Conservation (phyloP, 1,284 basidiomycete genomes). For the Coniophora puteana region DNA sequence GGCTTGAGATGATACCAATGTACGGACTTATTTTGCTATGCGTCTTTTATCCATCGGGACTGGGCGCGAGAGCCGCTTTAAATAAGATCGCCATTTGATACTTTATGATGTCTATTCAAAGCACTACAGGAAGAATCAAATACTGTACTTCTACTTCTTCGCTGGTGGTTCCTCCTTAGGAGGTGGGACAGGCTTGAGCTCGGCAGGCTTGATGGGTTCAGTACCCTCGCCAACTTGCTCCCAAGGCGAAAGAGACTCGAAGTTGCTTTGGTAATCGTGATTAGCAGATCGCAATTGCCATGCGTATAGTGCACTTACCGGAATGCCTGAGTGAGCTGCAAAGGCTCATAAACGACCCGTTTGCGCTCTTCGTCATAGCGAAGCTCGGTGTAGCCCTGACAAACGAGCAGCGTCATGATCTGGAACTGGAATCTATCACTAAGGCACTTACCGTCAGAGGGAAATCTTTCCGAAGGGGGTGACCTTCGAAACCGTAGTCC, state of each 20-base stretch:
- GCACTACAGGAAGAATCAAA: neutral
- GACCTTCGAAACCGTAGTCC: conserved; percentile 99
- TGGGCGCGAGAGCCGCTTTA: conserved; percentile 7
- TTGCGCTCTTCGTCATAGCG: conserved; percentile 99
- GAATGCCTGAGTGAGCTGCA: conserved; percentile 98
- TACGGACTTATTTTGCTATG: conserved; percentile 5
- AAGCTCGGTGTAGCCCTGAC: conserved; percentile 92
- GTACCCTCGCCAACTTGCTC: conserved; percentile 92
- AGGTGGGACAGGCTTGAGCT: conserved; percentile 68
- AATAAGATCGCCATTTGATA: conserved; percentile 6
- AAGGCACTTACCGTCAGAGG: conserved; percentile 74
- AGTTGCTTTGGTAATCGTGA: conserved; percentile 61
- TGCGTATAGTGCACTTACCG: conserved; percentile 48
- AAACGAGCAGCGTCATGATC: conserved; percentile 1
- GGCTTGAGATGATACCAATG: conserved; percentile 10
- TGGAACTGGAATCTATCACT: too few relatives aligned
- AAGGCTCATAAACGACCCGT: conserved; percentile 96
- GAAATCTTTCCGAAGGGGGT: conserved; percentile 97
- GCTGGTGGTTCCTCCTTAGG: conserved; percentile 54
- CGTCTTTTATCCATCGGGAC: conserved; percentile 11
- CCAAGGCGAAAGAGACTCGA: conserved; percentile 94
- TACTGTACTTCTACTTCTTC: conserved; percentile 52
- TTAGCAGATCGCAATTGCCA: conserved; percentile 4
- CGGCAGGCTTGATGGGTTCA: conserved; percentile 63
- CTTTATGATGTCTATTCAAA: conserved; percentile 10